Base-by-base conservation (phyloP, 371 early-diverging fungal species). In the Syncephalastrum sp. region DNA sequence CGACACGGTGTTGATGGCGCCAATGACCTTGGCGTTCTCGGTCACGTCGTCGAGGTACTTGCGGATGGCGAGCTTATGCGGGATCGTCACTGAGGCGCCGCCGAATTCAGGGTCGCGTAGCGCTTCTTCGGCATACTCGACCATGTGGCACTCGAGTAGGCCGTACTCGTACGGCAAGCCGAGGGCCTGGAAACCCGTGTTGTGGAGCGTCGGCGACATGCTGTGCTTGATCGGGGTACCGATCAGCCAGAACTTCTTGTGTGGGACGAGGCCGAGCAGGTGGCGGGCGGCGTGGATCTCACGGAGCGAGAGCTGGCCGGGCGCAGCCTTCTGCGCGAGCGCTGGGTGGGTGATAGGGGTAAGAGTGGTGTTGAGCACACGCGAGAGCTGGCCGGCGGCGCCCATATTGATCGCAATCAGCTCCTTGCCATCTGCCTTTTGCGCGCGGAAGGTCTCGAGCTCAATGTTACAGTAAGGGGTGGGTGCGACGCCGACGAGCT, bases 371-470 rank as follows among this genome's bases (percentile, higher is more conserved):
- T 96, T 95, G 46, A 93, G 68, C 1, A 91, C 89, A 46, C 97
- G 90, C 4, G 95, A 92, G 46, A 93, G 70, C 71, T 93, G 95
- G 10, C 97, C 98, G 6, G 73, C 58, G 15, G 82, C 74, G 2
- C 96, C 94, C 98, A 98, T 98, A 72, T 96, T 94, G 57, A 97
- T 80, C 1, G 95, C 91, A 65, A 98, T 97, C 56, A 96, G 55
- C 38, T 92, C 91, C 59, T 86, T 81, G 33, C 70, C 71, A 0
- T 53, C 57, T 0, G 50, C 58, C 47, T 70, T 68, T 38, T 51
- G 25, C n/a, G 50, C 59, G 21, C 74, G 63, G 61, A 94, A 95
- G 6, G 69, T 68, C 54, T 87, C 79, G 50, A 94, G 81, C 3
- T 78, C 79, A 59, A 91, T 81, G 73, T 96, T 96, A 72, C 95